Evolutionary conservation across 768 basidiomycete genomes (phyloP).

Genomic region (Leccinum arenicola): DNA sequence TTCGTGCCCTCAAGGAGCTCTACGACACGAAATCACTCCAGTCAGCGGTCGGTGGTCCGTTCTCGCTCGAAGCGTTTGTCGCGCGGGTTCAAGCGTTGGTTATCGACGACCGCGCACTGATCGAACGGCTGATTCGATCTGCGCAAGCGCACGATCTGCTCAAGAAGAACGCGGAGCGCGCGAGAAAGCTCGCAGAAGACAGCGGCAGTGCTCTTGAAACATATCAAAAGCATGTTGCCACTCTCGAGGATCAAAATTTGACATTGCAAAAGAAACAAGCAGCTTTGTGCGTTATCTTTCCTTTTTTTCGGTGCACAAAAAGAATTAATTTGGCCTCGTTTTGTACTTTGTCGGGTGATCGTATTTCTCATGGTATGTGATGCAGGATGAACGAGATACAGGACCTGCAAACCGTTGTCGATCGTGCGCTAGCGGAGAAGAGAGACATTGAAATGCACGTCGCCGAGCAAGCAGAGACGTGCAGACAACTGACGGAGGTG

Average conservation of each 20-base stretch:
- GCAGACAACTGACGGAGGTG: slow-evolving; percentile 69
- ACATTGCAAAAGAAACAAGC: slow-evolving; percentile 49
- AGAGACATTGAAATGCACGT: slow-evolving; percentile 61
- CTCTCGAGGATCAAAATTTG: slow-evolving; percentile 73
- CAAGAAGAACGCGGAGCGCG: slow-evolving; percentile 89
- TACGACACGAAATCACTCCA: slow-evolving; percentile 48
- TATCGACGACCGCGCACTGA: slow-evolving; percentile 77
- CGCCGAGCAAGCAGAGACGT: slow-evolving; percentile 71
- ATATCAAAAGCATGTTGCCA: slow-evolving; percentile 85
- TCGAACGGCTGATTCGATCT: slow-evolving; percentile 79
- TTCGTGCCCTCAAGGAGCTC: slow-evolving; percentile 79
- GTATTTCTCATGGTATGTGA: neutral
- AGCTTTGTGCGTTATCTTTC: slow-evolving; percentile 47
- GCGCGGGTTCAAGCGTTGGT: slow-evolving; percentile 77
- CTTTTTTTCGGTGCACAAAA: neutral
- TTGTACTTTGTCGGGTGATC: neutral
- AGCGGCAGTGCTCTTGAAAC: slow-evolving; percentile 77
- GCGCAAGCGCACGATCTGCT: slow-evolving; percentile 88
- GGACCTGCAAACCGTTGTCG: slow-evolving; percentile 57
- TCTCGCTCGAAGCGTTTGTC: slow-evolving; percentile 76
- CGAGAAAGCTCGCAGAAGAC: slow-evolving; percentile 87
- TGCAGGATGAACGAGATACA: slow-evolving; percentile 65
- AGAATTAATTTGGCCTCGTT: neutral
- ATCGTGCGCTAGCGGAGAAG: slow-evolving; percentile 60
- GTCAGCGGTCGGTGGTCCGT: slow-evolving; percentile 35